Conservation (phyloP, 2,329 filamentous ascomycete genomes). For the Xylaria digitata region DNA sequence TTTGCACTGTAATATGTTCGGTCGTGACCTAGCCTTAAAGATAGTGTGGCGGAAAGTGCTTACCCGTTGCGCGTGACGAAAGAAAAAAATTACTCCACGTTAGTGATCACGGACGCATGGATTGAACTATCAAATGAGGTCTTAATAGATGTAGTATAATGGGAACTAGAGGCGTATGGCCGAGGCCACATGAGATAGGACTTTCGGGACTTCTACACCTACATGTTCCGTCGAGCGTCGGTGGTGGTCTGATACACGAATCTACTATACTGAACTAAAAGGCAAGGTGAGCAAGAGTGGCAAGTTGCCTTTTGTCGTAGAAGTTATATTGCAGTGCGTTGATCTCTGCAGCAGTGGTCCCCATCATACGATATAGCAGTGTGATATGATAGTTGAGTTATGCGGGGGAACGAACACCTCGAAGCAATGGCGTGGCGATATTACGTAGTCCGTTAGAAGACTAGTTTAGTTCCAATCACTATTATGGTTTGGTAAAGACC, state of each 20-base stretch:
- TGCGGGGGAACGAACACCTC: slow-evolving; percentile 3
- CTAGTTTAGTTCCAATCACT: neutral
- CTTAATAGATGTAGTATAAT: neutral
- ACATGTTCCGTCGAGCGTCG: neutral
- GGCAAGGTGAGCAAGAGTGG: slow-evolving; percentile 21
- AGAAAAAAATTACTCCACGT: neutral
- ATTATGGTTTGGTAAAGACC: neutral
- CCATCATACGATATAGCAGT: slow-evolving; percentile 21
- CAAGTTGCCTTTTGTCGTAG: neutral
- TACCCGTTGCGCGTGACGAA: neutral
- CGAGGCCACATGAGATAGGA: slow-evolving; percentile 1
- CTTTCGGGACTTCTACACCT: slow-evolving; percentile 8
- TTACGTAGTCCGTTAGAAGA: neutral
- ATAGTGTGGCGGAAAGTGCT: neutral
- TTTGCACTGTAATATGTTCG: neutral
- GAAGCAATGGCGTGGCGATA: slow-evolving; percentile 8
- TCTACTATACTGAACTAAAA: neutral
- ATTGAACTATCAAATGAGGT: neutral
- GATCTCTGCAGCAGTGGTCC: slow-evolving; percentile 1
- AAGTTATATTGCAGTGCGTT: slow-evolving; percentile 14
- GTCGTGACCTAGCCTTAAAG: neutral
- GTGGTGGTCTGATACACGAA: slow-evolving; percentile 11
- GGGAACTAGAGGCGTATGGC: neutral
- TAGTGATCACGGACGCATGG: neutral
- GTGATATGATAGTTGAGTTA: slow-evolving; percentile 21